Evolutionary conservation across 2,329 filamentous ascomycete genomes (phyloP).

Genomic region (Hawksworthiomyces lignivorus): DNA sequence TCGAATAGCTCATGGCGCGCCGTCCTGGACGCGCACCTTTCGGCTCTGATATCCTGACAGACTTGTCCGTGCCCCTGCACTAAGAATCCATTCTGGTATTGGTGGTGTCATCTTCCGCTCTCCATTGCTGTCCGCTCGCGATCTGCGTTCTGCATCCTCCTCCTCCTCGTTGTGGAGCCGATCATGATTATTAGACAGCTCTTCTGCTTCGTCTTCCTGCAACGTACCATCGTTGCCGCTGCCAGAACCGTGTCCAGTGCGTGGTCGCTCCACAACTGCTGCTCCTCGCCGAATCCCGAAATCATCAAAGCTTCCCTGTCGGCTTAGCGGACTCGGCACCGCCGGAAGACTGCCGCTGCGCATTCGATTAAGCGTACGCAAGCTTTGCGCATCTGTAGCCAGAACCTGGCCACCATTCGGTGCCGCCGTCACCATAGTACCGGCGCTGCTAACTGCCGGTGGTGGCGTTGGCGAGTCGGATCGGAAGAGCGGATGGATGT

Average conservation of each 20-base stretch:
- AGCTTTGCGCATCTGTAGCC: conserved; percentile 38
- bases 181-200: conserved; percentile 1
- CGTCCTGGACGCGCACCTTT: conserved; percentile 17
- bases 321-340: conserved; percentile 40
- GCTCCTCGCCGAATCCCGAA: conserved; percentile 22
- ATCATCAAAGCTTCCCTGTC: conserved; percentile 43
- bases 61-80: conserved; percentile 42
- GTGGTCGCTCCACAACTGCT: conserved; percentile 3
- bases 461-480: conserved; percentile 63
- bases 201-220: neutral
- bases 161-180: conserved; percentile 19
- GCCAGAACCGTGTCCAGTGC: neutral
- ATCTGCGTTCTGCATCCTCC: conserved; percentile 16
- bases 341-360: conserved; percentile 48
- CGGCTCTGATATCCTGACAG: conserved; percentile 38
- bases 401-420: conserved; percentile 61
- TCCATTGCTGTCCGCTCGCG: conserved; percentile 18
- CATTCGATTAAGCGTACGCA: conserved; percentile 44
- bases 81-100: conserved; percentile 54
- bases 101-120: conserved; percentile 50
- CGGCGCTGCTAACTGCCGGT: conserved; percentile 47
- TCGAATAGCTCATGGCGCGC: neutral
- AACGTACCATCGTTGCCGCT: neutral
- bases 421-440: conserved; percentile 63
- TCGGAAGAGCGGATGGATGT: conserved; percentile 73